phyloP scores from a whole-genome alignment of 306 rosid genomes.

The Gastrolobium bilobum region DNA sequence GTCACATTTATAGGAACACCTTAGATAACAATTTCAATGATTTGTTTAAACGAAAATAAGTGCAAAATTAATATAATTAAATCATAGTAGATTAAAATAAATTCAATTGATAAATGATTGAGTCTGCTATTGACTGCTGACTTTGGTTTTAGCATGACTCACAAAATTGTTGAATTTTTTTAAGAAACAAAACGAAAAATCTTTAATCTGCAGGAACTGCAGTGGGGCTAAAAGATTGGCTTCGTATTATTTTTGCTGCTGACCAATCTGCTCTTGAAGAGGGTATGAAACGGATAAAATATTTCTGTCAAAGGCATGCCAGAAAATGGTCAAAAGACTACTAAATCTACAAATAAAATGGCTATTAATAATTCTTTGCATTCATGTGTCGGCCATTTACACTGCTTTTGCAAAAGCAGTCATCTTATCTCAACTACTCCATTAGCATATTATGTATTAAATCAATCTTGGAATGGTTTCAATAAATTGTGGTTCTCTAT shows the following conservation, averaged over 20 bases:
- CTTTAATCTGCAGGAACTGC: slow-evolving; percentile 40
- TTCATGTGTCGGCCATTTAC: background rate
- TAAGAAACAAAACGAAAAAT: background rate
- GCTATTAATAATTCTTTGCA: background rate
- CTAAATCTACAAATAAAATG: background rate
- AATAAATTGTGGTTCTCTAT: no score
- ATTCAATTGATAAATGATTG: background rate
- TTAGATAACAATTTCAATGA: background rate
- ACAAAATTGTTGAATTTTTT: background rate
- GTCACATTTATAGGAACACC: background rate
- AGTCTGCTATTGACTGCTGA: background rate
- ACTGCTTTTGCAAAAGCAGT: background rate
- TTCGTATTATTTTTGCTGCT: slow-evolving; percentile 45
- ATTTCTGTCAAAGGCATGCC: slow-evolving; percentile 44
- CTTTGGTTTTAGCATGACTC: background rate
- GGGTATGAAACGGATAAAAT: slow-evolving; percentile 38
- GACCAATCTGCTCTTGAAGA: slow-evolving; percentile 44
- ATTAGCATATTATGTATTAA: no score
- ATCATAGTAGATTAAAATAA: background rate
- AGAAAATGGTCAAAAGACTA: slow-evolving; percentile 5
- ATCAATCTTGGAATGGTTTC: no score
- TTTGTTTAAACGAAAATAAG: background rate
- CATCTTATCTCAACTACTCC: background rate
- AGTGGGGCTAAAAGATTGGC: slow-evolving; percentile 50
- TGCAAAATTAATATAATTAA: background rate